A percentile compares a stretch with the other conserved stretches of the same genome.
phyloP scores from a whole-genome alignment of 805 yeast genomes.

The Monosporozyma solicola region DNA sequence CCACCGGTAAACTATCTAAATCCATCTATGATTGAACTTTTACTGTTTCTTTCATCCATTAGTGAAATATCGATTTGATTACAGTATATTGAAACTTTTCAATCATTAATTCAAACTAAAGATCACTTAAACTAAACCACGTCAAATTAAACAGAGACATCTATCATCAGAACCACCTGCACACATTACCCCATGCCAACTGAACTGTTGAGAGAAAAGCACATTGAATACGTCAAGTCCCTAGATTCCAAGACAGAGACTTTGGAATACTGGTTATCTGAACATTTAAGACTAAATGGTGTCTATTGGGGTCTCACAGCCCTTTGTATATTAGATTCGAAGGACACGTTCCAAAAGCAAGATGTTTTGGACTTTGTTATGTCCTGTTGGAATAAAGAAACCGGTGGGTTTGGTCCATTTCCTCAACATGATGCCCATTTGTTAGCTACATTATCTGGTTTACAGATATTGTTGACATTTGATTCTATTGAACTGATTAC shows the following conservation, averaged over 20 bases:
- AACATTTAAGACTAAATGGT: constrained; percentile 85
- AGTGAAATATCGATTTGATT: not conserved
- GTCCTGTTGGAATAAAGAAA: constrained; percentile 47
- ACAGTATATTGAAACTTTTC: not conserved
- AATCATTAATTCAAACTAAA: not conserved
- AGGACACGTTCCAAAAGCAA: constrained; percentile 46
- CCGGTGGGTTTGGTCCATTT: constrained; percentile 85
- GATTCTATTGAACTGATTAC: constrained; percentile 43
- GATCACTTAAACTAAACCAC: not conserved
- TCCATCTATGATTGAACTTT: not conserved
- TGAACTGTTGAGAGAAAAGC: constrained; percentile 37
- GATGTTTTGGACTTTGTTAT: constrained; percentile 63
- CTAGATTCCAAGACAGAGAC: constrained; percentile 49
- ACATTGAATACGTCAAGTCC: constrained; percentile 46
- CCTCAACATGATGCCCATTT: constrained; percentile 87
- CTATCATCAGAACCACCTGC: not conserved
- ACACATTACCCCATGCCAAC: not conserved
- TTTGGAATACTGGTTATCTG: constrained; percentile 79
- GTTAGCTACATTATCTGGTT: constrained; percentile 73
- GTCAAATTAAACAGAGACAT: not conserved
- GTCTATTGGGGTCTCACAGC: constrained; percentile 93
- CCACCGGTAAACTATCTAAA: not conserved
- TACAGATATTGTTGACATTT: constrained; percentile 68
- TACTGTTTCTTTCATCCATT: not conserved
- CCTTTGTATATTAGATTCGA: constrained; percentile 47